These are phyloP conservation scores for Pythium coloratum DNA, from an alignment of 352 stramenopile species.

Conservation along the genomic window DNA sequence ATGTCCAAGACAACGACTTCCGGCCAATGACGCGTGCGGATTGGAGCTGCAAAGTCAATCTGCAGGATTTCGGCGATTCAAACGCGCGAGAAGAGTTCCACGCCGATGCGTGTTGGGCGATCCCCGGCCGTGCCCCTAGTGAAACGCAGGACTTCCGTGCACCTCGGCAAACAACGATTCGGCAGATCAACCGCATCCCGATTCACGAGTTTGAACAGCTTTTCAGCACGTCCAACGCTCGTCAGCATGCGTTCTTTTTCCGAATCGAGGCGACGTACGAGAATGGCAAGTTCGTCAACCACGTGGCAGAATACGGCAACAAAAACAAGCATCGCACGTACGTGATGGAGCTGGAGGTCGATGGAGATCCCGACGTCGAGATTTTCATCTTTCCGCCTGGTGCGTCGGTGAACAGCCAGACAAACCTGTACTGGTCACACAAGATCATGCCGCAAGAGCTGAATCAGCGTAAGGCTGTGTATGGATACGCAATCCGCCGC, in stretches of 20 bases:
- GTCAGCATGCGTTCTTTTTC: constrained; percentile 48
- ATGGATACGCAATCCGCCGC: constrained; percentile 60
- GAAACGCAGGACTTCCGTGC: constrained; percentile 25
- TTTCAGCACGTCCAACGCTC: constrained; percentile 44
- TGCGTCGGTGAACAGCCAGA: constrained; percentile 72
- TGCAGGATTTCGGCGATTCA: constrained; percentile 53
- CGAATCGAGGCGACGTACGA: constrained; percentile 63
- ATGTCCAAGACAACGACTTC: constrained; percentile 31
- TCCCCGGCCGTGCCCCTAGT: constrained; percentile 32
- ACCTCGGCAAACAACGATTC: constrained; percentile 33
- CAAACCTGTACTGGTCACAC: constrained; percentile 72
- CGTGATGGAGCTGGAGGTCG: constrained; percentile 46
- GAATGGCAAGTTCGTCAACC: constrained; percentile 71
- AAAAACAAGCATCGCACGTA: constrained; percentile 54
- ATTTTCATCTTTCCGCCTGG: constrained; percentile 74
- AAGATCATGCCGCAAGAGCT: constrained; percentile 45
- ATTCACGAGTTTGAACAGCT: constrained; percentile 51
- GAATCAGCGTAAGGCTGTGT: constrained; percentile 54
- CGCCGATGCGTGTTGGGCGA: constrained; percentile 56
- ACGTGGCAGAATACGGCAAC: constrained; percentile 64
- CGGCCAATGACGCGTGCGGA: constrained; percentile 22
- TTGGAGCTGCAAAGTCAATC: constrained; percentile 53
- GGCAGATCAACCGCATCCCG: constrained; percentile 39
- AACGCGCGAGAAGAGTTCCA: constrained; percentile 46
- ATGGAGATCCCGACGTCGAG: constrained; percentile 38